A percentile compares a stretch with the other conserved stretches of the same genome.
phyloP scores from a whole-genome alignment of 2,329 filamentous ascomycete species.

The Colletotrichum tropicicola region DNA sequence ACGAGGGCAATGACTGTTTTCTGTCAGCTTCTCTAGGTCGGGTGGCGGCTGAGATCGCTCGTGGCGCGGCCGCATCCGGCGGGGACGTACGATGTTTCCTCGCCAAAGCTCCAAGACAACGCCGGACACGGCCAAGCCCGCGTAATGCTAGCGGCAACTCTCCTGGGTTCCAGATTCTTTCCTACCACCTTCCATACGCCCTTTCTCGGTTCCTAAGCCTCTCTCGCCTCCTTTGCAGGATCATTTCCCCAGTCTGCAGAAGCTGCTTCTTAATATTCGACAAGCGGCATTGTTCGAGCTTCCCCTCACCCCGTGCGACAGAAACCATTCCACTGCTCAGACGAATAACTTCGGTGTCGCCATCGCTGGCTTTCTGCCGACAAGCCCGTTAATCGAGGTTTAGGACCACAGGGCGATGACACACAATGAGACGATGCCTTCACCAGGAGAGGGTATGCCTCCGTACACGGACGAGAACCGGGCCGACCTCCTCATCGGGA shows the following conservation, averaged over 20 bases:
- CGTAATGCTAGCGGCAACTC: not conserved
- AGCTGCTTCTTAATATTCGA: not conserved
- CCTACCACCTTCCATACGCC: not conserved
- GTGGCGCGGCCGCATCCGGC: conserved; percentile 19
- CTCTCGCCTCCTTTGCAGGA: not conserved
- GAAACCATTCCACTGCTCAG: too few species aligned
- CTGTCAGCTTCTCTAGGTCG: not conserved
- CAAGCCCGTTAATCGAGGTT: not conserved
- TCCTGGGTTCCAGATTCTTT: not conserved
- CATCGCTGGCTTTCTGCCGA: not conserved
- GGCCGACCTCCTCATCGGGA: conserved; percentile 1
- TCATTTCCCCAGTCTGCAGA: not conserved
- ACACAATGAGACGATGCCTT: not conserved
- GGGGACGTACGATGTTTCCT: not conserved
- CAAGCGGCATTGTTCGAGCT: too few species aligned
- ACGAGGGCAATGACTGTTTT: too few species aligned
- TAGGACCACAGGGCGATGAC: not conserved
- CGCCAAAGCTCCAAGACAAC: not conserved
- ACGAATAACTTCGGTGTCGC: too few species aligned
- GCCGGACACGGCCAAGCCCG: conserved; percentile 1
- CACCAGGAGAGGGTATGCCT: not conserved
- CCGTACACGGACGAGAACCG: not conserved
- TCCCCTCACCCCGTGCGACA: too few species aligned
- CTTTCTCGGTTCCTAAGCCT: not conserved
- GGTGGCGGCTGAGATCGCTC: not conserved